Percentiles rank a stretch among this genome's conserved stretches.
These are phyloP conservation scores for Exophiala xenobiotica DNA, from an alignment of 2,329 filamentous ascomycete genomes.

Conservation along the genomic window DNA sequence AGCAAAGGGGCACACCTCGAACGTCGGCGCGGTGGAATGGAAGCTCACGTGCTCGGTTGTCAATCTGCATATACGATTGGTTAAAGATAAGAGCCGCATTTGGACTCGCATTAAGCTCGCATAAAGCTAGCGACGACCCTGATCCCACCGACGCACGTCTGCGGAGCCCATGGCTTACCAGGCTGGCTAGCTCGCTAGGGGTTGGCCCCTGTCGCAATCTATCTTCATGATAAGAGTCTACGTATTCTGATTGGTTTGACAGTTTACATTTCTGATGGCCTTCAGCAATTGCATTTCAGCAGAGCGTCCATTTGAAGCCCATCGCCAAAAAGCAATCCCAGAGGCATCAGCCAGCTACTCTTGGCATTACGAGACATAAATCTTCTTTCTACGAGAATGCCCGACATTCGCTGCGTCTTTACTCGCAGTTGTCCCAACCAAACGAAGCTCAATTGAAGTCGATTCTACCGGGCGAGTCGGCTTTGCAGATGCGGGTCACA, in stretches of 20 bases:
- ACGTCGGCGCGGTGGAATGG: neutral
- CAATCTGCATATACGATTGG: neutral
- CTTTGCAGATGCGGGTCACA: constrained; percentile 1
- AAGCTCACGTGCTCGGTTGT: neutral
- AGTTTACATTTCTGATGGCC: neutral
- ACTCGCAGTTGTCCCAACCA: no score
- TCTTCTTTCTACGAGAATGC: constrained; percentile 7
- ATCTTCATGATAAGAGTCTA: constrained; percentile 14
- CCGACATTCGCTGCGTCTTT: no score
- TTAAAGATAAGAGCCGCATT: neutral
- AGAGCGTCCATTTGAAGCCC: neutral
- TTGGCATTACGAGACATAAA: constrained; percentile 28
- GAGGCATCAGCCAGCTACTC: constrained; percentile 5
- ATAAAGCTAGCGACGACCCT: neutral
- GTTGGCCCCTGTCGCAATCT: neutral
- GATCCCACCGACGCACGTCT: neutral
- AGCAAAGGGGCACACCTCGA: neutral
- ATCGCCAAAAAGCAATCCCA: constrained; percentile 15
- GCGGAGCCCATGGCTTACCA: no score
- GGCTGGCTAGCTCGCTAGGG: no score
- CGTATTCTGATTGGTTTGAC: constrained; percentile 12
- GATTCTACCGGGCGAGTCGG: neutral
- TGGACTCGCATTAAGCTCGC: neutral
- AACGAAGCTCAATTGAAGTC: no score
- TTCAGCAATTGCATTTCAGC: neutral